Conservation (phyloP, 1,139 yeast genomes). For the Debaryomyces nepalensis region DNA sequence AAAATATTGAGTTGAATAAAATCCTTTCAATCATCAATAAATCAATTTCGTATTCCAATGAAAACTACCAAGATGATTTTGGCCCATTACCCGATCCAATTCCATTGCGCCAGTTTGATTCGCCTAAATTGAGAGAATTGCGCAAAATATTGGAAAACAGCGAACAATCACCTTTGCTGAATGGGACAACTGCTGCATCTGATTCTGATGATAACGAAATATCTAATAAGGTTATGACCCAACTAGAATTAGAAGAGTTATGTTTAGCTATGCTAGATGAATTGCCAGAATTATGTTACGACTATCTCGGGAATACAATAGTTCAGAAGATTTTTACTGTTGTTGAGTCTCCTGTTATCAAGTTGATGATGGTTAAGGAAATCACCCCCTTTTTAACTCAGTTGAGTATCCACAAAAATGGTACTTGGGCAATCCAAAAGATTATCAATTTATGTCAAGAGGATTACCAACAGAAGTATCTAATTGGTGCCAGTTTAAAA, state of each 20-base stretch:
- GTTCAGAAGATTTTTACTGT: conserved; percentile 86
- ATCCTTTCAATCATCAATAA: conserved; percentile 37
- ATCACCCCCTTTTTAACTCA: conserved; percentile 84
- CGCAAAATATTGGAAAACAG: conserved; percentile 57
- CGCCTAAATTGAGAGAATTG: conserved; percentile 73
- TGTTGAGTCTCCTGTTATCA: conserved; percentile 67
- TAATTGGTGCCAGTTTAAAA: conserved; percentile 71
- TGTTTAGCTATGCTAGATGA: conserved; percentile 87
- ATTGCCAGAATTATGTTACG: conserved; percentile 88
- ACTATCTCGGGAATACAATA: conserved; percentile 93
- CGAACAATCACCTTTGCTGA: conserved; percentile 26
- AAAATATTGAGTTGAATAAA: conserved; percentile 34
- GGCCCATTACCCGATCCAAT: conserved; percentile 76
- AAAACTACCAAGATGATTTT: conserved; percentile 50
- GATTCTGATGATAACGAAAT: conserved; percentile 18
- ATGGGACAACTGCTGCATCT: conserved; percentile 14
- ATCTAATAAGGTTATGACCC: conserved; percentile 28
- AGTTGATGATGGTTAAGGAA: conserved; percentile 79
- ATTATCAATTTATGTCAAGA: conserved; percentile 75
- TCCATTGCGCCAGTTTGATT: conserved; percentile 74
- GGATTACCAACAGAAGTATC: conserved; percentile 65
- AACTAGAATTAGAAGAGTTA: conserved; percentile 74
- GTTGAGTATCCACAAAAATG: conserved; percentile 94
- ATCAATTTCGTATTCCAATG: conserved; percentile 37
- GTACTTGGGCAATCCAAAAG: conserved; percentile 99